These are phyloP conservation scores for Daedalea quercina DNA, from an alignment of 768 basidiomycete species.

Conservation along the genomic window DNA sequence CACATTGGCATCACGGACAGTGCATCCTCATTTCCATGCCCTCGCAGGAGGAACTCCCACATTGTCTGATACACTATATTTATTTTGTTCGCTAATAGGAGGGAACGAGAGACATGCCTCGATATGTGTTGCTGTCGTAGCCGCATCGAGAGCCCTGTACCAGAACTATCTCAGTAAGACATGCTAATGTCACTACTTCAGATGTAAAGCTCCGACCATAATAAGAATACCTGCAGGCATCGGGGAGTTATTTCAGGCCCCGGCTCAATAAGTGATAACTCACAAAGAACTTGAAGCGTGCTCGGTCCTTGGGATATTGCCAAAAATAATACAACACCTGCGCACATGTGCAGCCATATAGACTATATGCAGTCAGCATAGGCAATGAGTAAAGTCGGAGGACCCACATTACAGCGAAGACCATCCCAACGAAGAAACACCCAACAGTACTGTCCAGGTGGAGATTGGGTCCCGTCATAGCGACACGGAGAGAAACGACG, in stretches of 20 bases:
- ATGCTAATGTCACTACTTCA: not conserved
- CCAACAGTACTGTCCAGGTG: constrained; percentile 1
- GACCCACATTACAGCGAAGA: not conserved
- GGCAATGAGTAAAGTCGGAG: not conserved
- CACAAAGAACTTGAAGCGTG: not conserved
- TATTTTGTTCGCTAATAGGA: not conserved
- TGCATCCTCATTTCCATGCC: not conserved
- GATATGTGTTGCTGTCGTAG: not conserved
- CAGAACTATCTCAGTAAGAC: not conserved
- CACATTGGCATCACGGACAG: not conserved
- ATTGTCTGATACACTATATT: not conserved
- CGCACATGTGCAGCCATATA: not conserved
- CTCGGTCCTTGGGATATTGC: not conserved
- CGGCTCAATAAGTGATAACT: not conserved
- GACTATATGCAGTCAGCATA: not conserved
- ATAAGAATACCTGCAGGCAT: not conserved
- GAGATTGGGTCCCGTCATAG: constrained; percentile 2
- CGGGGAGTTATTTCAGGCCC: not conserved
- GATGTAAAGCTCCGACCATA: not conserved
- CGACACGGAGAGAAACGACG: constrained; percentile 52
- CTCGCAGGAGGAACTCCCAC: not conserved
- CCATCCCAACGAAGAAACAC: not conserved
- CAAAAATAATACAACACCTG: not conserved
- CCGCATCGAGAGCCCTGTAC: not conserved
- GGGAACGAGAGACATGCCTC: not conserved